A percentile compares a stretch with the other conserved stretches of the same genome.
phyloP scores from a whole-genome alignment of 768 basidiomycete genomes.

The Leccinum boreale region DNA sequence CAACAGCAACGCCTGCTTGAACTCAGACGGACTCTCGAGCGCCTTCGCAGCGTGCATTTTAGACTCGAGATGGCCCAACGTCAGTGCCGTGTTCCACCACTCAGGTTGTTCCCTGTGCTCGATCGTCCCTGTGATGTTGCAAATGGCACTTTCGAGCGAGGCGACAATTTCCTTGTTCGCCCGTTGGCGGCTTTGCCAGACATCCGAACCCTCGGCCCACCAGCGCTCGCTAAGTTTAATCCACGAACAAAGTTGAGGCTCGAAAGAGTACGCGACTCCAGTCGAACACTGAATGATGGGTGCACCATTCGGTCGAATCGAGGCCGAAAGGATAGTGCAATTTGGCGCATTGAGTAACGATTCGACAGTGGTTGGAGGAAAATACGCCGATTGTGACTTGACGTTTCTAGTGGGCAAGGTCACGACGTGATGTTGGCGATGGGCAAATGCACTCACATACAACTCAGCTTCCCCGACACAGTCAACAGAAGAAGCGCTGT shows the following conservation, averaged over 20 bases:
- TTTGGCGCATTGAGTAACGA: constrained; percentile 59
- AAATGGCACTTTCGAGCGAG: constrained; percentile 51
- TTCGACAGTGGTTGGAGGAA: constrained; percentile 61
- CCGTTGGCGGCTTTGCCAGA: constrained; percentile 74
- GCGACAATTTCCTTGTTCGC: constrained; percentile 53
- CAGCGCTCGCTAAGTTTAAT: constrained; percentile 74
- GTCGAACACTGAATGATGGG: constrained; percentile 76
- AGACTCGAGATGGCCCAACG: constrained; percentile 87
- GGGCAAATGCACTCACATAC: constrained; percentile 52
- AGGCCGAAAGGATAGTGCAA: constrained; percentile 57
- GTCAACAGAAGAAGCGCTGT: constrained; percentile 72
- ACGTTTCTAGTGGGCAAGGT: constrained; percentile 59
- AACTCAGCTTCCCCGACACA: constrained; percentile 63
- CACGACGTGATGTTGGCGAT: constrained; percentile 2
- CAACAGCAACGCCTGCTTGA: constrained; percentile 65
- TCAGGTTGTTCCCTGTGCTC: constrained; percentile 52
- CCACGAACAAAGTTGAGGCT: constrained; percentile 63
- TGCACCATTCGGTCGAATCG: constrained; percentile 74
- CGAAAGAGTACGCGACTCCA: constrained; percentile 80
- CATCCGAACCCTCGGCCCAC: constrained; percentile 82
- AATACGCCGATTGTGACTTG: constrained; percentile 60
- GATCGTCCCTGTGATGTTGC: constrained; percentile 34
- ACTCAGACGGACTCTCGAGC: constrained; percentile 83
- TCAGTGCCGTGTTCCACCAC: constrained; percentile 83
- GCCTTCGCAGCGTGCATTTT: constrained; percentile 68